Percentiles rank a stretch among this genome's conserved stretches.
These are phyloP conservation scores for Cantharellus anzutake DNA, from an alignment of 768 basidiomycete species.

Conservation along the genomic window DNA sequence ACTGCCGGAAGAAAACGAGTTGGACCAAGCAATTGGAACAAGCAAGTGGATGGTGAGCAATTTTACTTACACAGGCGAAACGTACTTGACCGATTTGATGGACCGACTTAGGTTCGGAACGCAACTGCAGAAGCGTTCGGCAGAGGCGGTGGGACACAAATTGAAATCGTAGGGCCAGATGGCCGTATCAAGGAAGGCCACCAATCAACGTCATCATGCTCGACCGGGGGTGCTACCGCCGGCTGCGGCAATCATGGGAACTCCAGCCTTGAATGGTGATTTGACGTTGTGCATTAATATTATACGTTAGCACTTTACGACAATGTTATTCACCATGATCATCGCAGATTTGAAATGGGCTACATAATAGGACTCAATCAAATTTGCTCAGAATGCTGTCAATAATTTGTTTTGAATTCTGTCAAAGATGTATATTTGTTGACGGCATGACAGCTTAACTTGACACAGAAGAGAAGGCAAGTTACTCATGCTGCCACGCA, in stretches of 20 bases:
- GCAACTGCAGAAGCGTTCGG: slow-evolving; percentile 25
- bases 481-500: too few relatives aligned
- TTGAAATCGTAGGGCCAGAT: slow-evolving; percentile 22
- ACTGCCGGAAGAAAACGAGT: slow-evolving; percentile 30
- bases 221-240: slow-evolving; percentile 2
- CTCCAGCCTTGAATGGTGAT: too few relatives aligned
- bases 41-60: slow-evolving; percentile 33
- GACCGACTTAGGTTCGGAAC: slow-evolving; percentile 19
- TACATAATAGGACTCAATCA: too few relatives aligned
- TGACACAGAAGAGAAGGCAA: too few relatives aligned
- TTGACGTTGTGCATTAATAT: too few relatives aligned
- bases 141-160: slow-evolving; percentile 12
- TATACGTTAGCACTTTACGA: too few relatives aligned
- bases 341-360: too few relatives aligned
- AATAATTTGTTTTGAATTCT: too few relatives aligned
- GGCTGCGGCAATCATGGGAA: slow-evolving; percentile 2
- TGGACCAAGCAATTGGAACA: slow-evolving; percentile 44
- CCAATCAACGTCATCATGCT: background rate
- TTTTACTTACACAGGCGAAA: background rate
- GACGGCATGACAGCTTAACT: too few relatives aligned
- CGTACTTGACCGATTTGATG: background rate
- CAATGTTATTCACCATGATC: too few relatives aligned
- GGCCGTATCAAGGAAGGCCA: slow-evolving; percentile 6
- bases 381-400: too few relatives aligned
- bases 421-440: too few relatives aligned